Conservation (phyloP, 768 basidiomycete species). For the Boletus bicolor region DNA sequence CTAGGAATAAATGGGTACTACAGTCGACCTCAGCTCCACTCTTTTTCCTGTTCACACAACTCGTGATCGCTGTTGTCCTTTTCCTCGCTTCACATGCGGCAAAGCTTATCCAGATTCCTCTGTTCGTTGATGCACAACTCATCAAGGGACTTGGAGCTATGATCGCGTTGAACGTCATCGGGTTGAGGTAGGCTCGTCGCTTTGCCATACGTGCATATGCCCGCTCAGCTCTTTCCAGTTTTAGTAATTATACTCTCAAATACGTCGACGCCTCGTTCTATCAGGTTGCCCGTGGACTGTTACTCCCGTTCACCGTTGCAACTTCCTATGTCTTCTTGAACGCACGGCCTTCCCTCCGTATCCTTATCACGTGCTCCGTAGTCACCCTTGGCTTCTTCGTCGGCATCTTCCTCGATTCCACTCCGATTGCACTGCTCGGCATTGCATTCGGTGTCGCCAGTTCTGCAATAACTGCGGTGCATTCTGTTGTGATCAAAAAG, state of each 20-base stretch:
- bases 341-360: constrained; percentile 69
- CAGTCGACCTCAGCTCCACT: constrained; percentile 70
- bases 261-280: constrained; percentile 95
- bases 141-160: constrained; percentile 75
- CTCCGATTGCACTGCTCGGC: constrained; percentile 56
- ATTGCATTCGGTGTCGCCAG: constrained; percentile 79
- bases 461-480: constrained; percentile 83
- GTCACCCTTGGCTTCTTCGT: constrained; percentile 93
- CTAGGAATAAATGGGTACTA: constrained; percentile 89
- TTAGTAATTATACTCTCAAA: constrained; percentile 89
- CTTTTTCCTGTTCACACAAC: constrained; percentile 83
- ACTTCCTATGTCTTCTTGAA: constrained; percentile 81
- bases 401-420: constrained; percentile 78
- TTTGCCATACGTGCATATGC: background rate
- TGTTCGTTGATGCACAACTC: constrained; percentile 60
- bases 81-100: constrained; percentile 61
- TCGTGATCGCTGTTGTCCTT: constrained; percentile 74
- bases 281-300: constrained; percentile 90
- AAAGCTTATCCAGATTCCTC: constrained; percentile 64
- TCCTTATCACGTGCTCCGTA: constrained; percentile 69
- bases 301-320: constrained; percentile 89
- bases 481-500: constrained; percentile 93
- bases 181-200: constrained; percentile 62
- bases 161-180: constrained; percentile 74
- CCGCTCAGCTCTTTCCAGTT: constrained; percentile 41